Evolutionary conservation across 2,329 filamentous ascomycete species (phyloP).

Genomic region (Sarocladium strictum): DNA sequence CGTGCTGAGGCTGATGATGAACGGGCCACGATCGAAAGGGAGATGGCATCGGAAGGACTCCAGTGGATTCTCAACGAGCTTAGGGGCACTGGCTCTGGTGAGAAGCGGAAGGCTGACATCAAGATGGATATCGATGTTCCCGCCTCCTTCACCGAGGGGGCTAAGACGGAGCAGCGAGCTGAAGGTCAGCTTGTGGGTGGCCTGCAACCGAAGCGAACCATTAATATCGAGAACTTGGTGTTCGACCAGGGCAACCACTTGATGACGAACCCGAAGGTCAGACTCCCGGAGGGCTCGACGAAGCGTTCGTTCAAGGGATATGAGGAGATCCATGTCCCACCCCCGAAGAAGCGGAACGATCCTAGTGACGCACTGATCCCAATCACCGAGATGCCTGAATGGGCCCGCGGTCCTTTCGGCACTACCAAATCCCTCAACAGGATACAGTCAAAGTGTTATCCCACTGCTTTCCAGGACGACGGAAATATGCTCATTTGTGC

Average conservation of each 20-base stretch:
- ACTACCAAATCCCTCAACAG: conserved; percentile 84
- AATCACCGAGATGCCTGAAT: conserved; percentile 83
- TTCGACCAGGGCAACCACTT: conserved; percentile 98
- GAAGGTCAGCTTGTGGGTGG: conserved; percentile 73
- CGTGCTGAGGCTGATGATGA: conserved; percentile 74
- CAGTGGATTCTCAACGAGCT: conserved; percentile 85
- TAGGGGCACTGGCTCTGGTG: conserved; percentile 56
- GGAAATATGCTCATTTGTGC: conserved; percentile 98
- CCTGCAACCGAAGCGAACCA: conserved; percentile 76
- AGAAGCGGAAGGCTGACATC: conserved; percentile 70
- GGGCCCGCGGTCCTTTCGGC: conserved; percentile 83
- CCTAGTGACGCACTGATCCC: conserved; percentile 76
- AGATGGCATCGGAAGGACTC: conserved; percentile 86
- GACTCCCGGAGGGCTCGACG: conserved; percentile 87
- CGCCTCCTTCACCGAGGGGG: conserved; percentile 43
- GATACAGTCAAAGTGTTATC: conserved; percentile 91
- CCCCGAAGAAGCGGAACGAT: conserved; percentile 81
- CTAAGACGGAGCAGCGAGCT: conserved; percentile 48
- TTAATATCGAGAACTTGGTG: conserved; percentile 92
- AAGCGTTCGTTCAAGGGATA: conserved; percentile 97
- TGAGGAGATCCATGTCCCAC: conserved; percentile 94
- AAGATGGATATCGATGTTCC: conserved; percentile 91
- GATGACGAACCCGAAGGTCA: conserved; percentile 98
- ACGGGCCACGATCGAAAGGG: conserved; percentile 71
- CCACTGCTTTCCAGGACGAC: conserved; percentile 85